A percentile compares a stretch with the other conserved stretches of the same genome.
phyloP scores from a whole-genome alignment of 768 basidiomycete species.

The Boletus pseudopeckii region DNA sequence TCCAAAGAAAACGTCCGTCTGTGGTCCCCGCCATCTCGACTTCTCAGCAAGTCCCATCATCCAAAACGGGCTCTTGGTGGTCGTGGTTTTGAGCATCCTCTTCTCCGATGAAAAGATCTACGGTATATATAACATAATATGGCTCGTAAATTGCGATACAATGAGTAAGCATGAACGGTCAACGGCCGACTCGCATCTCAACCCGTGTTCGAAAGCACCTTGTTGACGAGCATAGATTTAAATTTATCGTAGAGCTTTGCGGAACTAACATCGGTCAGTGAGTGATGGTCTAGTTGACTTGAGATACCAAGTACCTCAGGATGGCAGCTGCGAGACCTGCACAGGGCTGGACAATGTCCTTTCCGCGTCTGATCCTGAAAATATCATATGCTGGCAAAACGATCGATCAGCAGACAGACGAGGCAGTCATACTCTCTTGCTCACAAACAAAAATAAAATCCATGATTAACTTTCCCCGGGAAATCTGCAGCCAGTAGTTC shows the following conservation, averaged over 20 bases:
- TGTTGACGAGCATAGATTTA: constrained; percentile 58
- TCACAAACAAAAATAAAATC: constrained; percentile 86
- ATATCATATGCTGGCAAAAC: constrained; percentile 66
- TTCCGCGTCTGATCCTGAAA: constrained; percentile 64
- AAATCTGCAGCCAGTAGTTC: constrained; percentile 72
- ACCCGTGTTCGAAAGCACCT: constrained; percentile 18
- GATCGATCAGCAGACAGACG: constrained; percentile 4
- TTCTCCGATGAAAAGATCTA: not conserved
- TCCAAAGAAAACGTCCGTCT: constrained; percentile 24
- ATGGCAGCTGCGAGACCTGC: constrained; percentile 68
- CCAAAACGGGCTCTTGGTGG: constrained; percentile 24
- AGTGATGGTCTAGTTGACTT: not conserved
- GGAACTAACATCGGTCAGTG: constrained; percentile 43
- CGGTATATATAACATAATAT: constrained; percentile 15
- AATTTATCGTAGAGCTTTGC: constrained; percentile 75
- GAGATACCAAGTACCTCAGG: constrained; percentile 54
- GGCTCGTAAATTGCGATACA: not conserved
- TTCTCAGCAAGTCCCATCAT: not conserved
- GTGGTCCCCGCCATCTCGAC: not conserved
- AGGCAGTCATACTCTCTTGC: constrained; percentile 26
- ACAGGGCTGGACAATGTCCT: constrained; percentile 57
- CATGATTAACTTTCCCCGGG: constrained; percentile 71
- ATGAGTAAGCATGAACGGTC: not conserved
- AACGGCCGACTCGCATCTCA: constrained; percentile 7
- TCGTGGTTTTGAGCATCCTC: constrained; percentile 1